These are phyloP conservation scores for Fusarium pseudoanthophilum DNA, from an alignment of 2,329 filamentous ascomycete genomes.

Conservation along the genomic window DNA sequence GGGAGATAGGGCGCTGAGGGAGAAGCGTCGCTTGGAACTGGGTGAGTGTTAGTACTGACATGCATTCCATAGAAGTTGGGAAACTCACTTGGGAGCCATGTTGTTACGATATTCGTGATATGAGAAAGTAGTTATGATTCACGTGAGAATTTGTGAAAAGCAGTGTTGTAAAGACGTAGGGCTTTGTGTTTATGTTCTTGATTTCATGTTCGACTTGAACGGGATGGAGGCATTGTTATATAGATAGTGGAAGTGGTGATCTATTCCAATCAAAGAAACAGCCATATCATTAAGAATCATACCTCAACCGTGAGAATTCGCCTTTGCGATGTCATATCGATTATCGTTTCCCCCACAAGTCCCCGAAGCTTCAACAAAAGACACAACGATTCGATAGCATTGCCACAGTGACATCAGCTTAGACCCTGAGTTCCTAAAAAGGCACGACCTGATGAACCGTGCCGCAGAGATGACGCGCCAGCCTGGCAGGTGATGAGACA, in stretches of 20 bases:
- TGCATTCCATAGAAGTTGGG: rapidly evolving
- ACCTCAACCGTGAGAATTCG: neutral
- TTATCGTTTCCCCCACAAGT: neutral
- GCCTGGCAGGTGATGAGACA: neutral
- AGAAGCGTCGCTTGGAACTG: constrained; percentile 18
- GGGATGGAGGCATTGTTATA: too few species aligned
- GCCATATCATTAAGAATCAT: neutral
- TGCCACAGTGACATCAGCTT: constrained; percentile 14
- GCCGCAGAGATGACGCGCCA: constrained; percentile 15
- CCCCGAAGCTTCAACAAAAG: neutral
- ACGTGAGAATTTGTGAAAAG: rapidly evolving
- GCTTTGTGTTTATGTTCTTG: neutral
- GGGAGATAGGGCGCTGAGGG: constrained; percentile 10
- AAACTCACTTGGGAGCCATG: constrained; percentile 15
- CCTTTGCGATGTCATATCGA: neutral
- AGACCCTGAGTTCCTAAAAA: neutral
- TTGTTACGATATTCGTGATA: neutral
- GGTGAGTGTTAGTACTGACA: neutral
- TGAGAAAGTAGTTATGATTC: too few species aligned
- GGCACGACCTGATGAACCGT: neutral
- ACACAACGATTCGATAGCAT: rapidly evolving
- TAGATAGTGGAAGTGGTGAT: neutral
- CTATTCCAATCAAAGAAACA: neutral
- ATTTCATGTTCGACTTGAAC: rapidly evolving
- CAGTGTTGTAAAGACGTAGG: neutral